phyloP scores from a whole-genome alignment of 2,329 filamentous ascomycete species.

The Colletotrichum endophyticum region DNA sequence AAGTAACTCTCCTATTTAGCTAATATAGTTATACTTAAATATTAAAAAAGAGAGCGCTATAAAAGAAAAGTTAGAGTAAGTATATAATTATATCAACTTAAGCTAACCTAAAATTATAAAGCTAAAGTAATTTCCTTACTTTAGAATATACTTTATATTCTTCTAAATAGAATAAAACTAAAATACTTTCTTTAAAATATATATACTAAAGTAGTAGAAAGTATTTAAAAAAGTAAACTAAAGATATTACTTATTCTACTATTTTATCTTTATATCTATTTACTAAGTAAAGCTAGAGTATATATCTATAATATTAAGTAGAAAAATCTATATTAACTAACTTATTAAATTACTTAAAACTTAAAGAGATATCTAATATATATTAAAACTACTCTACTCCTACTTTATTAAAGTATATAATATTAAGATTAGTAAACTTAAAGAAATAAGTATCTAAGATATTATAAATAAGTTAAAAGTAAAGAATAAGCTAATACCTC shows the following conservation, averaged over 20 bases:
- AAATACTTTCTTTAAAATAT: neutral
- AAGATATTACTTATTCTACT: neutral
- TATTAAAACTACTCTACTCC: neutral
- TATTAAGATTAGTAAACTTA: neutral
- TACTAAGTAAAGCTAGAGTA: neutral
- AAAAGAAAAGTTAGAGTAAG: rapidly evolving
- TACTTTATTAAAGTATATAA: neutral
- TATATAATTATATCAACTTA: neutral
- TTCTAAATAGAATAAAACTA: no score
- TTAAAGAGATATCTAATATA: neutral
- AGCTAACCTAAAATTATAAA: neutral
- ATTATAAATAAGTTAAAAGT: neutral
- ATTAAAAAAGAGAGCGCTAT: no score
- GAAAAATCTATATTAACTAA: neutral
- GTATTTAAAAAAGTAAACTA: neutral
- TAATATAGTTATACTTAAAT: no score
- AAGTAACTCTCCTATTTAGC: neutral
- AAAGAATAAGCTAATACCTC: neutral
- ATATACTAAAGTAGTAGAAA: neutral
- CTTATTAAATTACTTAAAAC: neutral
- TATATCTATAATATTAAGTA: neutral
- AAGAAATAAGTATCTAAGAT: neutral
- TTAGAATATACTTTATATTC: no score
- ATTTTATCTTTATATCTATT: neutral
- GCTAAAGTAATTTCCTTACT: neutral